phyloP scores from a whole-genome alignment of 805 yeast genomes.

The Wickerhamiella bombiphila region DNA sequence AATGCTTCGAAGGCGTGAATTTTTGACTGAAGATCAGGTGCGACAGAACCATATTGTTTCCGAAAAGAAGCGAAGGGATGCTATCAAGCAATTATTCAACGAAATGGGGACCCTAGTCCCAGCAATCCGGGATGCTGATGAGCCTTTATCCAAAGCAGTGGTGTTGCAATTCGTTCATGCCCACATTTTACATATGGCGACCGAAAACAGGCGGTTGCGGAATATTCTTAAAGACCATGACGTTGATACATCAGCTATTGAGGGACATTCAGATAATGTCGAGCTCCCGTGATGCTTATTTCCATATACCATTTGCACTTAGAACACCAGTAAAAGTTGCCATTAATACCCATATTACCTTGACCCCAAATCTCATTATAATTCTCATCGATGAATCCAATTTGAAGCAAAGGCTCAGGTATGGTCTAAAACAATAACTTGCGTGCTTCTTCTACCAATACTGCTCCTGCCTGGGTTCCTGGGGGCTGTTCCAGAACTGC shows the following conservation, averaged over 20 bases:
- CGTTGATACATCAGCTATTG: constrained; percentile 7
- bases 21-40: constrained; percentile 24
- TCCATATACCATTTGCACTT: no score
- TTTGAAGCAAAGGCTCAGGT: no score
- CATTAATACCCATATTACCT: no score
- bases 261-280: no score
- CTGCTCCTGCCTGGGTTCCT: constrained; percentile 58
- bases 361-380: no score
- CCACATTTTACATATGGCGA: constrained; percentile 16
- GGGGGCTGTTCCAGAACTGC: constrained; percentile 40
- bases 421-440: not conserved
- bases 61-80: constrained; percentile 28
- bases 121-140: constrained; percentile 7
- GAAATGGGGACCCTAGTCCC: constrained; percentile 27
- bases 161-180: constrained; percentile 19
- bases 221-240: constrained; percentile 12
- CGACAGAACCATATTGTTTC: constrained; percentile 27
- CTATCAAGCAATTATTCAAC: constrained; percentile 26
- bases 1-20: constrained; percentile 14
- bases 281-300: no score
- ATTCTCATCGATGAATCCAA: no score
- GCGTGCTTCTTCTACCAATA: constrained; percentile 61
- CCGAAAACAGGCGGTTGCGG: constrained; percentile 19
- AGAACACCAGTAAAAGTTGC: no score
- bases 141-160: constrained; percentile 18